phyloP scores from a whole-genome alignment of 805 yeast genomes.

The Nakazawaea wyomingensis region DNA sequence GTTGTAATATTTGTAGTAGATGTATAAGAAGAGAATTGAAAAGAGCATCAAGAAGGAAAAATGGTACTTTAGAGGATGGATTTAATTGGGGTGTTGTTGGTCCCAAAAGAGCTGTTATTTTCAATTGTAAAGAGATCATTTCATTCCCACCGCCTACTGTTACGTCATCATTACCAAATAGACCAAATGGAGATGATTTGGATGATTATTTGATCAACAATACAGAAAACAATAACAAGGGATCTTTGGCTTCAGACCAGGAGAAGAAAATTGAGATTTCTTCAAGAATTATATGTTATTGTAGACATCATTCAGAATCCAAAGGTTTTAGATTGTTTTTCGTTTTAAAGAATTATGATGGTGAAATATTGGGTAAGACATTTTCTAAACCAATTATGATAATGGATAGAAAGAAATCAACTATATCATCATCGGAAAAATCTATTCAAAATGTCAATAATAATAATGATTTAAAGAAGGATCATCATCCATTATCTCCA shows the following conservation, averaged over 20 bases:
- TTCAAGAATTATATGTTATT: slow-evolving; percentile 88
- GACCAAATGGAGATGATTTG: not conserved
- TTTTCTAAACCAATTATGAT: slow-evolving; percentile 76
- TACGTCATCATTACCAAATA: slow-evolving; percentile 2
- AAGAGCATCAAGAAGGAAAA: slow-evolving; percentile 88
- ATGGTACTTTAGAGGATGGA: slow-evolving; percentile 68
- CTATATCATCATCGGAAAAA: slow-evolving; percentile 16
- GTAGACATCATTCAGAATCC: slow-evolving; percentile 91
- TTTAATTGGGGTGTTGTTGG: slow-evolving; percentile 71
- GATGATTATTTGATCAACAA: slow-evolving; percentile 18
- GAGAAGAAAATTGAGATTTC: slow-evolving; percentile 41
- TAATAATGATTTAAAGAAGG: slow-evolving; percentile 12
- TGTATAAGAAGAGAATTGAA: slow-evolving; percentile 92
- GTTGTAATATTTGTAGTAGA: slow-evolving; percentile 77
- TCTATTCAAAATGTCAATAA: slow-evolving; percentile 4
- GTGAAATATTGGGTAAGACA: slow-evolving; percentile 65
- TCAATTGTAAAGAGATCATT: slow-evolving; percentile 86
- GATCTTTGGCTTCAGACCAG: slow-evolving; percentile 9
- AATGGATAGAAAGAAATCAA: slow-evolving; percentile 85
- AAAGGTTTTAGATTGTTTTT: slow-evolving; percentile 75
- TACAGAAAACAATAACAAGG: slow-evolving; percentile 23
- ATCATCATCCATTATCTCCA: slow-evolving; percentile 45
- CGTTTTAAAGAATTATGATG: slow-evolving; percentile 56
- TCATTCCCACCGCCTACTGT: slow-evolving; percentile 59
- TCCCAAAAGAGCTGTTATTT: slow-evolving; percentile 78